Evolutionary conservation across 2,329 filamentous ascomycete genomes (phyloP), one percentile per base, ranked within the genome.

Genomic region (Gremmenia infestans): DNA sequence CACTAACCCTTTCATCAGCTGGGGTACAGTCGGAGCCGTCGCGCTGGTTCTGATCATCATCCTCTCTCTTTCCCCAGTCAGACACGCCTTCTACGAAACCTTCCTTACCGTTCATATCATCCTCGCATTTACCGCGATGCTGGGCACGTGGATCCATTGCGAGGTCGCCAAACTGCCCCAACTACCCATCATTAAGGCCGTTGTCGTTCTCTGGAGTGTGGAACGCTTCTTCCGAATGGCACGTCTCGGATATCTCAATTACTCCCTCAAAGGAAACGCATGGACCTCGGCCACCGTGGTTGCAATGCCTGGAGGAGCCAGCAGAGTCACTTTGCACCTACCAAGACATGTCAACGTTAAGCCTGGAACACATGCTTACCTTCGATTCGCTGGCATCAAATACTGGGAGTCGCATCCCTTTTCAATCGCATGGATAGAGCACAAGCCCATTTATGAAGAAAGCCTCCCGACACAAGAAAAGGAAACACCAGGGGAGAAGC

Each of bases 71-170:
- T 93, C 91, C 2, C 87, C 91, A 0, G 69, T 99, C 51, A 86
- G 94, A 59, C 93, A 97, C 72, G 91, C 92, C 40, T 97, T 96
- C 71, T 99, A 99, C 75, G 94, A 99, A 75, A 95, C 91, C 1
- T 99, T 99, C 75, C 81, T 97, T 65, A 90, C 89, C 69, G 73
- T 87, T 32, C 94, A 97, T 74, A 91, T 96, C 64, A 71, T 89
- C 39, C 75, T 96, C 50, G 91, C 86, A 40, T 72, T 87, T 37
- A 68, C 89, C 53, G 76, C 78, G 48, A 81, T 97, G 50, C 77
- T 82, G 55, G 86, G 85, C 66, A 85, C 92, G 8, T 94, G 86
- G 81, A 76, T 92, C 39, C 94, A 97, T 75, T 84, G 90, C 65
- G 78, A 82, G 46, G 76, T 88, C 9, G 82, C 89, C 28, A 72